These are phyloP conservation scores for Passiflora organensis DNA, from an alignment of 345 rosid species.

Conservation along the genomic window DNA sequence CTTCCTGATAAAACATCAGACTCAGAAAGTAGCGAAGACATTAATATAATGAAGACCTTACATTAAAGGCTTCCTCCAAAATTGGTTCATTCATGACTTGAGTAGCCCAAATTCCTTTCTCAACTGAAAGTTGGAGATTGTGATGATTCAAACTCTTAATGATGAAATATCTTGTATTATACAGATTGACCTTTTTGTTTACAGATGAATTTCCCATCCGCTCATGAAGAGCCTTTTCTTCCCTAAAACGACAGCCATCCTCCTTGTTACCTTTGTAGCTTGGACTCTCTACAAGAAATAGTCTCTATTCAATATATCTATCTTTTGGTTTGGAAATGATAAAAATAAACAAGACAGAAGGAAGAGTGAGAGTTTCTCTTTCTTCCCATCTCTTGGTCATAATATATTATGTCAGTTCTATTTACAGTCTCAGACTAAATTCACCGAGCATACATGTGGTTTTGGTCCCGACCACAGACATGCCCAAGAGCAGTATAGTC, in stretches of 20 bases:
- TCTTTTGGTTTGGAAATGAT: neutral
- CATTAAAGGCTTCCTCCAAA: conserved; percentile 86
- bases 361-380: neutral
- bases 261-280: conserved; percentile 51
- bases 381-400: no score
- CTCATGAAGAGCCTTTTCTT: conserved; percentile 35
- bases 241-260: conserved; percentile 40
- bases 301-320: neutral
- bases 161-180: conserved; percentile 74
- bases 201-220: conserved; percentile 32
- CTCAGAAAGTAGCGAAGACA: conserved; percentile 19
- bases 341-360: neutral
- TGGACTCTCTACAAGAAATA: conserved; percentile 57
- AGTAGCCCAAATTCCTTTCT: conserved; percentile 95
- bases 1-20: conserved; percentile 22
- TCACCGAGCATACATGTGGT: no score
- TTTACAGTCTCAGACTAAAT: no score
- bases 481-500: no score
- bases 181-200: conserved; percentile 39
- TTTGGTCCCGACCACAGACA: no score
- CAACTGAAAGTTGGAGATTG: conserved; percentile 69
- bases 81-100: conserved; percentile 99
- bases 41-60: conserved; percentile 35
- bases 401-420: no score
- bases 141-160: conserved; percentile 89